Conservation (phyloP, 345 rosid species). For the Moricandia moricandioides region DNA sequence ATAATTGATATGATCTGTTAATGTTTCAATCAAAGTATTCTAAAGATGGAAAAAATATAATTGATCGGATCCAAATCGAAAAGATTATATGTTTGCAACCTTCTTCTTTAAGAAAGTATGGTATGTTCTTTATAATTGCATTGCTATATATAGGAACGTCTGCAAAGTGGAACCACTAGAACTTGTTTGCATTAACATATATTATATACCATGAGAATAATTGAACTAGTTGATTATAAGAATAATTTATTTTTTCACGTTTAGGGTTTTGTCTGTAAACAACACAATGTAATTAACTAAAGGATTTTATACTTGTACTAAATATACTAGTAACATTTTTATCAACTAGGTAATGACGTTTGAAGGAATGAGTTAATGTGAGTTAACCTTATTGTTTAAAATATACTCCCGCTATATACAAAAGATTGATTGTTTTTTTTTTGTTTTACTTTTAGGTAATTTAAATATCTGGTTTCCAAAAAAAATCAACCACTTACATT, state of each 20-base stretch:
- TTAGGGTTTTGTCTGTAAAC: neutral
- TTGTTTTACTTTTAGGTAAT: no score
- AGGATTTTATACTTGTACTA: neutral
- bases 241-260: neutral
- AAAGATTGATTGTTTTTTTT: no score
- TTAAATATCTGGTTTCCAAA: no score
- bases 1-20: constrained; percentile 4
- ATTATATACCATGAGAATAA: neutral
- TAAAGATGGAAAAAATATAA: neutral
- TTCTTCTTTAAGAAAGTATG: constrained; percentile 28
- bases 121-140: neutral
- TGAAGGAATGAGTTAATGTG: neutral
- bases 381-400: neutral
- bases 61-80: constrained; percentile 7
- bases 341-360: neutral
- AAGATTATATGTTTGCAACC: constrained; percentile 11
- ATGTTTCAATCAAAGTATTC: no score
- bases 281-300: neutral
- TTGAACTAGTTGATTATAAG: neutral
- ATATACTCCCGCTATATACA: no score
- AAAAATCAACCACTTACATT: no score
- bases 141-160: constrained; percentile 18
- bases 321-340: neutral
- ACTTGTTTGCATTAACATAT: neutral
- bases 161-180: constrained; percentile 16